A percentile compares a stretch with the other conserved stretches of the same genome.
Evolutionary conservation across 1,284 basidiomycete species (phyloP).

Genomic region (Boletellus sp.): DNA sequence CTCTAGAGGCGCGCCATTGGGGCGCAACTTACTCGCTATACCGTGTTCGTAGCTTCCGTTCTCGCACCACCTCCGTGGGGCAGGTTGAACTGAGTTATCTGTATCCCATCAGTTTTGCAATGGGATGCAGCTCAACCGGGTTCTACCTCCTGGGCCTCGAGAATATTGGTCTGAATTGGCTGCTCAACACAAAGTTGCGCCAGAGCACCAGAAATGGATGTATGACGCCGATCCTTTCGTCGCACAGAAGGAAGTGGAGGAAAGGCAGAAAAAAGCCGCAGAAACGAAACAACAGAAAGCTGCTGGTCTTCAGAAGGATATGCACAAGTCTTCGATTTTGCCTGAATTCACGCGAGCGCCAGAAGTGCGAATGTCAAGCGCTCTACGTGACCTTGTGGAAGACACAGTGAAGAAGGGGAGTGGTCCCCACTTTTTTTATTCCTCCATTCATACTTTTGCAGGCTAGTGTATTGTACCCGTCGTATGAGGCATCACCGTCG

Average conservation of each 20-base stretch:
- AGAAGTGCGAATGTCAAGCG: constrained; percentile 83
- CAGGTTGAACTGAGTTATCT: constrained; percentile 11
- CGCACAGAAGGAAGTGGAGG: constrained; percentile 64
- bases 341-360: constrained; percentile 65
- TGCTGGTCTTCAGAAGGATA: constrained; percentile 14
- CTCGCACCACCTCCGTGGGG: neutral
- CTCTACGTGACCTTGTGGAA: constrained; percentile 80
- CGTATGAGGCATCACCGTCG: constrained; percentile 43
- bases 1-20: constrained; percentile 80
- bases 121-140: constrained; percentile 69
- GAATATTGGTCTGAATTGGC: constrained; percentile 83
- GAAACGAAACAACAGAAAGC: constrained; percentile 38
- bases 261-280: constrained; percentile 56
- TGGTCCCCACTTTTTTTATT: neutral
- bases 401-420: constrained; percentile 73
- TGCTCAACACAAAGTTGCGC: constrained; percentile 63
- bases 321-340: constrained; percentile 18
- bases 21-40: constrained; percentile 86
- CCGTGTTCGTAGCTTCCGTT: constrained; percentile 54
- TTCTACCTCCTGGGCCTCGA: constrained; percentile 77
- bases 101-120: constrained; percentile 64
- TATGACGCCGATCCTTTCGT: constrained; percentile 83
- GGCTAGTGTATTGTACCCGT: constrained; percentile 52
- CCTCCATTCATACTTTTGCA: constrained; percentile 22
- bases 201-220: constrained; percentile 79